Evolutionary conservation across 2,329 filamentous ascomycete genomes (phyloP).

Genomic region (Paradendryphiella salina): DNA sequence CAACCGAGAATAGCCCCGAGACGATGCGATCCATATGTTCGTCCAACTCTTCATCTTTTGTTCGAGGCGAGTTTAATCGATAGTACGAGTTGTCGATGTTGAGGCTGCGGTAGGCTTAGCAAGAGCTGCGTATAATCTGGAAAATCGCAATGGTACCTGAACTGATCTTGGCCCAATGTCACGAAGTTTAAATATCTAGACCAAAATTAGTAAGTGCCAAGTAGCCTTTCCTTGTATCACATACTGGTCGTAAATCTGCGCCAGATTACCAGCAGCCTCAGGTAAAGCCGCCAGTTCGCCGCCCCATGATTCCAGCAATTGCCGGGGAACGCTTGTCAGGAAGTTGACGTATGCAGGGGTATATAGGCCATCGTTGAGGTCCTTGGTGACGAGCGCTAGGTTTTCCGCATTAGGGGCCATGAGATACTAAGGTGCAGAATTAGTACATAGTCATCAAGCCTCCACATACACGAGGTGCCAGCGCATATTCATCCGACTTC

Average conservation of each 20-base stretch:
- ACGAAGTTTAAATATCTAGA: constrained; percentile 5
- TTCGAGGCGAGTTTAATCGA: constrained; percentile 92
- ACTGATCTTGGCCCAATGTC: constrained; percentile 2
- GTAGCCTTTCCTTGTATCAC: not conserved
- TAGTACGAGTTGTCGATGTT: constrained; percentile 77
- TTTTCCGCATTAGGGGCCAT: constrained; percentile 85
- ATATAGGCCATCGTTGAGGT: constrained; percentile 86
- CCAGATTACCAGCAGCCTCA: constrained; percentile 84
- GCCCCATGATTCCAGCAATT: constrained; percentile 92
- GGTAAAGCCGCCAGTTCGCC: constrained; percentile 75
- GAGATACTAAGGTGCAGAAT: constrained; percentile 83
- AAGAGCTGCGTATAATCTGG: not conserved
- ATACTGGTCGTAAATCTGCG: constrained; percentile 85
- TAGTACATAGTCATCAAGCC: not conserved
- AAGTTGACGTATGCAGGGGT: constrained; percentile 92
- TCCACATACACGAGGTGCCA: not conserved
- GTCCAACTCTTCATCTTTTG: constrained; percentile 87
- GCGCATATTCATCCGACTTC: not conserved
- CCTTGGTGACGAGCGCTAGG: constrained; percentile 77
- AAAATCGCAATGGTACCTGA: not conserved
- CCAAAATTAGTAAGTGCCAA: not conserved
- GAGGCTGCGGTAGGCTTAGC: constrained; percentile 49
- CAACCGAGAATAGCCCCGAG: constrained; percentile 93
- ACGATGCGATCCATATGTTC: constrained; percentile 87
- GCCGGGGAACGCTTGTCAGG: constrained; percentile 86